Base-by-base conservation (phyloP, 148 eudicot genomes). In the Chenopodium album region DNA sequence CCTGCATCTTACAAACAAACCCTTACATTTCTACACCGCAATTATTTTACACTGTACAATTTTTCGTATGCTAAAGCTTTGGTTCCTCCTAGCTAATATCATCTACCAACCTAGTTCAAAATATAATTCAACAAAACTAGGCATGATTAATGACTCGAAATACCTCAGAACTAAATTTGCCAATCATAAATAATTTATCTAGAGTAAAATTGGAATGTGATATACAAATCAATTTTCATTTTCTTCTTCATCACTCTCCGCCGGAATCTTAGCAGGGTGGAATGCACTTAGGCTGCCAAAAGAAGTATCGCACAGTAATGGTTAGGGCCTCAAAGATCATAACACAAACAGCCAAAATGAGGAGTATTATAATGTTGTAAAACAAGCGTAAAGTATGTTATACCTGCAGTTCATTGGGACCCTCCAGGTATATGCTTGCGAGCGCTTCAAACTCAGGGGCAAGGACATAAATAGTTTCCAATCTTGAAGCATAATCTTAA, bases 381-480 rank as follows among this genome's bases (percentile, higher is more conserved):
- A 32, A 44, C 10, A 3, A 20, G 75, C 2, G 5, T 14, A 3
- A 10, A n/a, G 7, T 8, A 16, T 76, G 83, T 17, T 46, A 62
- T 86, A 88, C 89, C 91, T 87, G 89, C 91, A 88, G 22, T 88
- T 85, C 71, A 66, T 80, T 29, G 91, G 91, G 47, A 85, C 91
- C 72, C 85, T 85, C 91, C 91, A 88, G 8, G 86, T 76, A 68
- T 76, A 80, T 26, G 73, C 32, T 70, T 80, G 83, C 4, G 84
- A 68, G 23, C 26, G 83, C 80, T 84, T 89, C 83, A 86, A 70
- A 34, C 52, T 60, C 9, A 78, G 78, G 20, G 89, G 88, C 82
- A 88, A 80, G 13, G 94, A 82, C 88, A 88, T 69, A 77, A 83
- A 89, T 16, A 29, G n/a, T 72, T 83, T 88, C 94, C 94, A 91